Base-by-base conservation (phyloP, 2,329 filamentous ascomycete genomes). In the Aureobasidium musti region DNA sequence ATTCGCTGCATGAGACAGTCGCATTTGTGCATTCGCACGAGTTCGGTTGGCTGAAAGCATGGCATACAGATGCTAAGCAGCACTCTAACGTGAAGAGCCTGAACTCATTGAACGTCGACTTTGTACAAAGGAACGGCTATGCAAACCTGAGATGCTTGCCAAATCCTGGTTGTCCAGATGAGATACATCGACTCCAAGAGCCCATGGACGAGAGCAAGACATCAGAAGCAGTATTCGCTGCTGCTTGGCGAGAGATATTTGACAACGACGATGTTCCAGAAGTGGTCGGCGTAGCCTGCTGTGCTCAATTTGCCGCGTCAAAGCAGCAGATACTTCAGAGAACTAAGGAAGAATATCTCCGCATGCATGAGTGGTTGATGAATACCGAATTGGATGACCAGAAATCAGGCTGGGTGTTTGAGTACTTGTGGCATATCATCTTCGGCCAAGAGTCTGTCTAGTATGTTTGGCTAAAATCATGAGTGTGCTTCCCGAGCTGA, bases 221-320 rank as follows among this genome's bases (percentile, higher is more conserved):
- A 6, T 65, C 69, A 4, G 72, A 74, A 65, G 60, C 65, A 23
- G 53, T 33, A 43, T 66, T 59, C 14, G 39, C 63, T 45, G 23
- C 54, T 47, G 63, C 63, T 35, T 66, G 63, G 63, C 37, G 23
- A 17, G 52, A 49, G 13, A 56, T 71, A 10, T 71, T 74, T 52
- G 71, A 69, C 68, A 70, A 73, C 41, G 54, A 67, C 26, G 72
- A 72, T 68, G 63, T 68, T 23, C 76, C 73, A 72, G 26, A 74
- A 45, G 67, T 61, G 6, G 35, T 67, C 14, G 63, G 49, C 28
- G 50, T 53, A 37, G 52, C 66, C 21, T 70, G 68, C 33, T 69
- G 68, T 47, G 85, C 86, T 21, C 87, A 89, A 74, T 89, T 89
- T 68, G 87, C 84, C 0, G 83, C 89, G 7, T 84, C 84, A 3